Conservation (phyloP, 108 stramenopile species). For the Epipyxis sp. region DNA sequence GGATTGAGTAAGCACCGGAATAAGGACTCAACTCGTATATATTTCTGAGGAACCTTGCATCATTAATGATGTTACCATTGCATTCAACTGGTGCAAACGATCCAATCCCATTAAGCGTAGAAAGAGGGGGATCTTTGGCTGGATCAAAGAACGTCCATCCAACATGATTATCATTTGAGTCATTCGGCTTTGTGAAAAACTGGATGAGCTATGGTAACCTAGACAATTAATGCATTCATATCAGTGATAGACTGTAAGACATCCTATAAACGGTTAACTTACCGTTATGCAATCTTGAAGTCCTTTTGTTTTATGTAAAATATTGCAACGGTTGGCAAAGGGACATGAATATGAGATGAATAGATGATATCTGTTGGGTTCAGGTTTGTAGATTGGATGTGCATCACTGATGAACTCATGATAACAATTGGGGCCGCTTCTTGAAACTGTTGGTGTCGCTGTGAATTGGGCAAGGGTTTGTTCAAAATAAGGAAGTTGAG, state of each 20-base stretch:
- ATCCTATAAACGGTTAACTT: too few species aligned
- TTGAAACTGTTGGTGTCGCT: too few species aligned
- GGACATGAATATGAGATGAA: slow-evolving; percentile 62
- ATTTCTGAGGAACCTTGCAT: slow-evolving; percentile 66
- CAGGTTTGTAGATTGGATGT: slow-evolving; percentile 34
- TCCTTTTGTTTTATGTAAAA: slow-evolving; percentile 77
- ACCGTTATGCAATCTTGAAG: slow-evolving; percentile 80
- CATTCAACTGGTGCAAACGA: neutral
- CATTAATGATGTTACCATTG: slow-evolving; percentile 54
- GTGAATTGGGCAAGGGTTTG: too few species aligned
- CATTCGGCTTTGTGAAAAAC: slow-evolving; percentile 39
- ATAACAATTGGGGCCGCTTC: too few species aligned
- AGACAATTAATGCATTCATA: too few species aligned
- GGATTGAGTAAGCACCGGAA: slow-evolving; percentile 78
- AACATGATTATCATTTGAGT: slow-evolving; percentile 44
- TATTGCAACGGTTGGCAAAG: slow-evolving; percentile 69
- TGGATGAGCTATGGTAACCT: slow-evolving; percentile 58
- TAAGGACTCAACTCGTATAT: slow-evolving; percentile 70
- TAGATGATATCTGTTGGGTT: slow-evolving; percentile 56
- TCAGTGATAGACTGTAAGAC: too few species aligned
- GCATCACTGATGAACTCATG: slow-evolving; percentile 30
- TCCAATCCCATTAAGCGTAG: slow-evolving; percentile 59
- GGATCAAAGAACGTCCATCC: slow-evolving; percentile 60
- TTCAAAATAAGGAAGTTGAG: too few species aligned
- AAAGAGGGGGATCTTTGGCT: slow-evolving; percentile 58